Base-by-base conservation (phyloP, 1,139 yeast species). In the Yamadazyma sp. region DNA sequence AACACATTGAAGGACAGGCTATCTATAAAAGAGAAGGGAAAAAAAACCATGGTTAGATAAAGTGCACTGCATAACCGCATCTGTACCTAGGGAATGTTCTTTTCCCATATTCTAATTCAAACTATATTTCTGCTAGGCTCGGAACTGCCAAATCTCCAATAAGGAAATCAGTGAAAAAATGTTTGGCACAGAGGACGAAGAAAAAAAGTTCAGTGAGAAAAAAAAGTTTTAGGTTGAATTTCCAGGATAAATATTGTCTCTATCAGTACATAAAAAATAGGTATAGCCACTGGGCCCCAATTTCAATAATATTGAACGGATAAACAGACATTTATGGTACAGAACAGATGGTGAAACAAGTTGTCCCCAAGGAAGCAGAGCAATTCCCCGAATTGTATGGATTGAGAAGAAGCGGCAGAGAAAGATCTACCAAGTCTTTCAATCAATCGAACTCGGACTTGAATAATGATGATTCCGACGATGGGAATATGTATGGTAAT, bases 311-410 rank as follows among this genome's bases (percentile, higher is more conserved):
- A 28, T 28, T 28, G 20, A 28, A 6, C 31, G 4, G 18, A 4
- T 28, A 12, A 16, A 9, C 4, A 9, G 10, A 15, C 8, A 15
- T 28, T 3, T 11, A 17, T 33, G 37, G 26, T 27, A 18, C 17
- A n/a, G 9, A 9, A n/a, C 5, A 10, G 34, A 45, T 45, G 48
- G 46, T 25, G 12, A 45, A 45, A 37, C 46, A 41, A 33, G 36
- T 31, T 27, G 32, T 49, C 15, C 51, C 71, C 3, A 67, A 70
- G 34, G 81, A 75, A 43, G 73, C 76, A 17, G 67, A 67, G 39
- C 62, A 70, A 39, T 80, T 88, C 60, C 98, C 98, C 2, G 96
- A 88, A 61, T 75, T 92, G 24, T 92, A 91, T 54, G 98, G 98
- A 3, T 73, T 92, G 44, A 79, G 98, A 59, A 77, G 98, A 53